Base-by-base conservation (phyloP, 306 rosid genomes). In the Lathyrus oleraceus region DNA sequence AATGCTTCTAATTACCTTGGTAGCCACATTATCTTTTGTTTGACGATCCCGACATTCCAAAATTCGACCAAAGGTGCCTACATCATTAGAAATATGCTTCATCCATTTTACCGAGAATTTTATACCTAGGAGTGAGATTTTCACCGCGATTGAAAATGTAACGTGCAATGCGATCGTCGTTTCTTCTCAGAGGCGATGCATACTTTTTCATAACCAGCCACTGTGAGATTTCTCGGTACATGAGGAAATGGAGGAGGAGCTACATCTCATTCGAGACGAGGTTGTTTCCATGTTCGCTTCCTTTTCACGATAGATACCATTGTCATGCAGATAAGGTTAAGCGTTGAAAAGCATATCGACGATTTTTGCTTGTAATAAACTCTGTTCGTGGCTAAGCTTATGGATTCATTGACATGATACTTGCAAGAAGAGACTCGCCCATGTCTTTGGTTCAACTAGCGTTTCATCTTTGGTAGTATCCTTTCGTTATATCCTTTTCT, bases 21-120 rank as follows among this genome's bases (percentile, higher is more conserved):
- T 82, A 40, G 98, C 98, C 71, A 92, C 98, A 59, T 87, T 86
- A 14, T 92, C 91, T 70, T 83, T 85, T 4, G 85, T 69, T 84
- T 87, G 85, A 40, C 96, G 96, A 72, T 92, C 98, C 98, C 98
- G 89, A 85, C 98, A 92, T 85, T 92, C 96, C 98, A 92, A 83
- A 86, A 92, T 96, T 74, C 96, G 96, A 78, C 98, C 98, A 79
- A 92, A 92, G 73, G 98, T 92, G 98, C 98, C 98, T 92, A 92
- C 98, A 92, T 96, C 96, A 89, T 96, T 87, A 89, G 95, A 89
- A 92, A 89, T 23, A 76, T 80, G 96, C 98, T 92, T 92, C 98
- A 85, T 95, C 98, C 88, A 92, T 89, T 84, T 89, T 92, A 88
- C 94, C 71, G 71, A 92, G 91, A 74, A 92, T 87, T 84, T 92